Base-by-base conservation (phyloP, 352 stramenopile genomes). In the Thalassiosira exigua region DNA sequence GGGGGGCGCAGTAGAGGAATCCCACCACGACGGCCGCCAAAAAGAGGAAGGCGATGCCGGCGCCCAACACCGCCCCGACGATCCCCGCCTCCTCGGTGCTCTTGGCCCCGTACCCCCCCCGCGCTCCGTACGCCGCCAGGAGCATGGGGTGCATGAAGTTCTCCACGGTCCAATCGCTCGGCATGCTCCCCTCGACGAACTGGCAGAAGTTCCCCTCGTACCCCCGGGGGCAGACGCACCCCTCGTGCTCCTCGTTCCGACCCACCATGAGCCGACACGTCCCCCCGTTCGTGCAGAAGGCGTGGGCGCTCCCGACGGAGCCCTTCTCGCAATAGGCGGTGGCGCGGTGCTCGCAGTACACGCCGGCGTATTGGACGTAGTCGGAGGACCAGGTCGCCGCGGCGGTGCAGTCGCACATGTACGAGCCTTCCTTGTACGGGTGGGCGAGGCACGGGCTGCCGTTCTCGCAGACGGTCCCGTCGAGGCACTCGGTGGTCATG, bases 131-230 rank as follows among this genome's bases (percentile, higher is more conserved):
- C 32, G 26, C 19, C 52, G 50, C 29, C 0, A 65, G 14, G 21
- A 72, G 58, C 5, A 36, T 33, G 21, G 72, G 53, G 12, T 67
- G 32, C 36, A 60, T 61, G 50, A 53, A 70, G 27, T 81, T 64
- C 14, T 33, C 44, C 30, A 76, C 44, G 21, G 64, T 42, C 75
- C 75, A 84, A 71, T 84, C 75, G n/a, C n/a, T 64, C 1, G 75
- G 75, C 1, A 53, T 39, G 5, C 42, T 42, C 24, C 75, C 75
- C 30, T 54, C 42, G 0, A 84, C 30, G 41, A 80, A 84, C 27
- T 84, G 69, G 29, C 75, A 84, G 53, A 79, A 84, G 42, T 84
- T 50, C 19, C 75, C 75, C 27, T 65, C 61, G 54, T 84, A 84
- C 4, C 70, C 62, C 26, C 39, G 33, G 0, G 30, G 44, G 52